These are phyloP conservation scores for Neurospora pannonica DNA, from an alignment of 495 filamentous ascomycete genomes.

Conservation along the genomic window DNA sequence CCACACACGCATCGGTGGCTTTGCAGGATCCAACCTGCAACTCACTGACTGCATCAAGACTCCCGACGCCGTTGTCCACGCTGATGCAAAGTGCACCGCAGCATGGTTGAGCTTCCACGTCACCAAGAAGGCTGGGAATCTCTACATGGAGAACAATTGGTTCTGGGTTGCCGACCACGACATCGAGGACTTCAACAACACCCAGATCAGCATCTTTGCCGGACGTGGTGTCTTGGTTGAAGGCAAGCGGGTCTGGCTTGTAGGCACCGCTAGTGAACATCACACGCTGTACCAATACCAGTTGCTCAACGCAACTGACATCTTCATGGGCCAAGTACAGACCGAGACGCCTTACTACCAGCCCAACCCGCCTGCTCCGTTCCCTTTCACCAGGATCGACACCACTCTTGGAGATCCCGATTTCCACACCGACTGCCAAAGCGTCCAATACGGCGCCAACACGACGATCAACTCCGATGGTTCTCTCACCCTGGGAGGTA, in stretches of 20 bases:
- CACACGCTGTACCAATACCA: slow-evolving; percentile 79
- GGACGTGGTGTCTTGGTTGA: slow-evolving; percentile 79
- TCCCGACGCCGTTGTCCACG: slow-evolving; percentile 25
- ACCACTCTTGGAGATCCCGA: slow-evolving; percentile 61
- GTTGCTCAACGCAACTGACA: slow-evolving; percentile 61
- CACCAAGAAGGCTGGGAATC: slow-evolving; percentile 49
- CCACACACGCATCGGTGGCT: slow-evolving; percentile 75
- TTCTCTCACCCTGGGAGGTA: slow-evolving; percentile 9
- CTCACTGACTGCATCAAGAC: slow-evolving; percentile 58
- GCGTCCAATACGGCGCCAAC: slow-evolving; percentile 37
- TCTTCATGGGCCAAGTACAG: slow-evolving; percentile 80
- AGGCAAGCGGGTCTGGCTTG: slow-evolving; percentile 49
- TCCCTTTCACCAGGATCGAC: slow-evolving; percentile 53
- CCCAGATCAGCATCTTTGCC: slow-evolving; percentile 77
- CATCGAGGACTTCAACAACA: slow-evolving; percentile 50
- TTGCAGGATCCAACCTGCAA: slow-evolving; percentile 68
- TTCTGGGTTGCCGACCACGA: slow-evolving; percentile 93
- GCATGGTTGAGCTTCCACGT: slow-evolving; percentile 76
- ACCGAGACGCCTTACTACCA: slow-evolving; percentile 90
- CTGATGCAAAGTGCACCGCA: slow-evolving; percentile 50
- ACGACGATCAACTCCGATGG: slow-evolving; percentile 32
- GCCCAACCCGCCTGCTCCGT: slow-evolving; percentile 63
- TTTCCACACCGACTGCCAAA: slow-evolving; percentile 41
- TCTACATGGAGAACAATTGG: slow-evolving; percentile 87
- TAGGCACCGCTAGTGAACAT: slow-evolving; percentile 76